Base-by-base conservation (phyloP, 2,329 filamentous ascomycete genomes). In the Ophiocordyceps camponoti-leonardi region DNA sequence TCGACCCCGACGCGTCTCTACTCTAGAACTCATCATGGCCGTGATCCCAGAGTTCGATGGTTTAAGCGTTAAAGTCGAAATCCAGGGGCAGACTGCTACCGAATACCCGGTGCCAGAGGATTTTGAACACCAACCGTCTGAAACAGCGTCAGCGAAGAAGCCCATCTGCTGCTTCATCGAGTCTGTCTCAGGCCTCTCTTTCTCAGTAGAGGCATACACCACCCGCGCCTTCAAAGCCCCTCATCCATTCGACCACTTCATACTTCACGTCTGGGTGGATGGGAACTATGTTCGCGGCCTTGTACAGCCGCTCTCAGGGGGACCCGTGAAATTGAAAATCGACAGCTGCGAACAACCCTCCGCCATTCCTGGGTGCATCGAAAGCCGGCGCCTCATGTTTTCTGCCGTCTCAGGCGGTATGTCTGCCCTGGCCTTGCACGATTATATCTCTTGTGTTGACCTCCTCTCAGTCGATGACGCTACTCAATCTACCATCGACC, bases 111-210 rank as follows among this genome's bases (percentile, higher is more conserved):
- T 42, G 3, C 41, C 42, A 5, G 43, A 49, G 6, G 44, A 23
- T 16, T 19, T 19, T 20, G 43, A 41, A n/a, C 3, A 6, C 6
- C 4, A 19, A 12, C 1, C 2, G 16, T 1, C 2, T 30, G 1
- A 13, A 12, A 22, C 11, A 10, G 2, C 1, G 26, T 6, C 7
- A 12, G 8, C n/a, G 19, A 2, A 18, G 3, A 45, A 43, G 0
- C 43, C n/a, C 2, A 47, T 37, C 8, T 42, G 23, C 11, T 54
- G 49, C 22, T 58, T 54, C 10, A 55, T 59, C 5, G 54, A 58
- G 26, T 55, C 54, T 4, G 47, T 46, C 14, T 50, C 50, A 1
- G 51, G 47, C 2, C 49, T 49, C 2, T 28, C 46, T 1, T 58
- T 54, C 23, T 8, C 41, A 2, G n/a, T 58, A 12, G 48, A 53